Conservation (phyloP, 768 basidiomycete genomes). For the Pisolithus tinctorius region DNA sequence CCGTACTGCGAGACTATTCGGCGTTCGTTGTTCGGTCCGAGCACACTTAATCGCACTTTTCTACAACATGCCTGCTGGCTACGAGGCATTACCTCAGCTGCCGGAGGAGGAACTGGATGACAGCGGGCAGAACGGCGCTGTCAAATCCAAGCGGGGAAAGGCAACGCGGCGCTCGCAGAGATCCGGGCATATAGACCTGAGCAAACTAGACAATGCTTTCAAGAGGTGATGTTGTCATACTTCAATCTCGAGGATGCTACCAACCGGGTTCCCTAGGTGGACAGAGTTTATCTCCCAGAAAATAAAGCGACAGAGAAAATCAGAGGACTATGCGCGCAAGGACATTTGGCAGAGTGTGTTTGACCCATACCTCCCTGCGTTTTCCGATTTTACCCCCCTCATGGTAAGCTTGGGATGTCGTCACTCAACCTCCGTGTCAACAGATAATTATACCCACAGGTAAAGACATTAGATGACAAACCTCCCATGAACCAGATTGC, state of each 20-base stretch:
- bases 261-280: conserved; percentile 45
- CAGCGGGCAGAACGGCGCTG: conserved; percentile 19
- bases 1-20: background rate
- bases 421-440: background rate
- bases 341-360: conserved; percentile 80
- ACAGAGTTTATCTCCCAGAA: conserved; percentile 83
- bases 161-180: conserved; percentile 29
- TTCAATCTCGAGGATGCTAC: background rate
- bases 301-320: conserved; percentile 74
- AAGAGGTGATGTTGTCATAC: conserved; percentile 46
- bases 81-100: conserved; percentile 39
- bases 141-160: conserved; percentile 21
- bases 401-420: conserved; percentile 11
- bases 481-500: conserved; percentile 67
- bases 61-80: conserved; percentile 38
- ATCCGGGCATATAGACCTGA: conserved; percentile 69
- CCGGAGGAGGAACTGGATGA: conserved; percentile 36
- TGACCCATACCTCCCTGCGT: conserved; percentile 48
- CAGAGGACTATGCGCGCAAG: conserved; percentile 54
- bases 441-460: conserved; percentile 26
- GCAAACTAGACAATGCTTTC: conserved; percentile 76
- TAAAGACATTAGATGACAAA: conserved; percentile 79
- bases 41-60: background rate
- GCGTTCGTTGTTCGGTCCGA: background rate
- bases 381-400: conserved; percentile 14